phyloP scores from a whole-genome alignment of 2,329 filamentous ascomycete genomes.

The Metarhizium guizhouense region DNA sequence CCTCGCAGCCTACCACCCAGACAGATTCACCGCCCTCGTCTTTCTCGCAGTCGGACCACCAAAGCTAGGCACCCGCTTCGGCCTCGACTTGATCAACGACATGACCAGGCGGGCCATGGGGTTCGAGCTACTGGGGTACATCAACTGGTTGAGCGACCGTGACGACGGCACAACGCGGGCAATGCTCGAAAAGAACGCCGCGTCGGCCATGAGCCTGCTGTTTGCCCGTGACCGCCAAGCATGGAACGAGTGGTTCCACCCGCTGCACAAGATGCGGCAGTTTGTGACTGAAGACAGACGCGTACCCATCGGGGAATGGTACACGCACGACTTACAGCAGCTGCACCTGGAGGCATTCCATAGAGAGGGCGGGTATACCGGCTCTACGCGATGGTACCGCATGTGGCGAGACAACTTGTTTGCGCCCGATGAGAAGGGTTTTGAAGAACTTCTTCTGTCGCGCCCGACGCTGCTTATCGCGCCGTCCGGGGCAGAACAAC shows the following conservation, averaged over 20 bases:
- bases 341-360: conserved; percentile 16
- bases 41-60: conserved; percentile 24
- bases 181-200: conserved; percentile 14
- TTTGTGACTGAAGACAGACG: conserved; percentile 10
- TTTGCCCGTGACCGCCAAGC: conserved; percentile 15
- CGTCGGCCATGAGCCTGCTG: conserved; percentile 19
- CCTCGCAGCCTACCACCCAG: conserved; percentile 16
- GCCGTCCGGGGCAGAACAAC: conserved; percentile 11
- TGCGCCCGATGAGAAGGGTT: conserved; percentile 14
- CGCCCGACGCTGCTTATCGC: conserved; percentile 17
- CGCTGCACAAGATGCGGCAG: conserved; percentile 17
- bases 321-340: conserved; percentile 12
- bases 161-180: conserved; percentile 6
- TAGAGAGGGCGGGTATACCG: conserved; percentile 17
- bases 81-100: conserved; percentile 20
- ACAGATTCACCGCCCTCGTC: conserved; percentile 11
- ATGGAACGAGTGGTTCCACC: conserved; percentile 20
- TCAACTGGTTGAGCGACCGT: conserved; percentile 16
- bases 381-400: conserved; percentile 20
- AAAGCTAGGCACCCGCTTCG: conserved; percentile 17
- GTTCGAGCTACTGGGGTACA: conserved; percentile 22
- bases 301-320: conserved; percentile 17
- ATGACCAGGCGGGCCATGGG: conserved; percentile 21
- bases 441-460: conserved; percentile 9
- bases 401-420: conserved; percentile 22